Evolutionary conservation across 768 basidiomycete genomes (phyloP).

Genomic region (Multifurca ochricompacta): DNA sequence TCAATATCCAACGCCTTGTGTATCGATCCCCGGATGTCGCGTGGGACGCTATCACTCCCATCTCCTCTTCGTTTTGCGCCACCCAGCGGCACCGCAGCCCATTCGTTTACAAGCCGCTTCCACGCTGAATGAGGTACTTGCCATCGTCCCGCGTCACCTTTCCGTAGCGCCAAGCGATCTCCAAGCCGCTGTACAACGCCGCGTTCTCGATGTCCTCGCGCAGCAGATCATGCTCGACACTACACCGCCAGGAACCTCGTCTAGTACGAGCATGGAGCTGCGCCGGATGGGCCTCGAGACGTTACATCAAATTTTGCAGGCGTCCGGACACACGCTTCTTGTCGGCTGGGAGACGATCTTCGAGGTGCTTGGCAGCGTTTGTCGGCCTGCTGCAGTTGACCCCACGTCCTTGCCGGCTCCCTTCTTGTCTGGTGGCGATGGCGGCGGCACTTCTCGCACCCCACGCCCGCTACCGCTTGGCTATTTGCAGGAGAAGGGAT

Average conservation of each 20-base stretch:
- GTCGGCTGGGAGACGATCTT: constrained; percentile 94
- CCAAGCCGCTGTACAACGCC: constrained; percentile 66
- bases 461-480: constrained; percentile 37
- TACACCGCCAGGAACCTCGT: constrained; percentile 24
- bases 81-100: constrained; percentile 56
- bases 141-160: constrained; percentile 66
- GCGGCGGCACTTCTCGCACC: too few species aligned
- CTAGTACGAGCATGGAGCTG: constrained; percentile 59
- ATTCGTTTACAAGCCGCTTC: constrained; percentile 88
- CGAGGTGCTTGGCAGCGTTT: constrained; percentile 85
- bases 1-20: constrained; percentile 85
- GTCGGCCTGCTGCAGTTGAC: constrained; percentile 45
- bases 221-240: constrained; percentile 56
- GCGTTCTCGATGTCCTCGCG: constrained; percentile 78
- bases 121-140: constrained; percentile 76
- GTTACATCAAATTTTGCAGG: constrained; percentile 82
- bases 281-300: constrained; percentile 85
- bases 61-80: constrained; percentile 67
- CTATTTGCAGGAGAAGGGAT: constrained; percentile 58
- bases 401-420: constrained; percentile 32
- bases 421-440: constrained; percentile 28
- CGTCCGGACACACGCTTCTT: constrained; percentile 84
- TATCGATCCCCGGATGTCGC: constrained; percentile 75
- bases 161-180: constrained; percentile 45
- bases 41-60: constrained; percentile 81